A percentile compares a stretch with the other conserved stretches of the same genome.
phyloP scores from a whole-genome alignment of 441 rosid genomes.

The Populus tomentosa region DNA sequence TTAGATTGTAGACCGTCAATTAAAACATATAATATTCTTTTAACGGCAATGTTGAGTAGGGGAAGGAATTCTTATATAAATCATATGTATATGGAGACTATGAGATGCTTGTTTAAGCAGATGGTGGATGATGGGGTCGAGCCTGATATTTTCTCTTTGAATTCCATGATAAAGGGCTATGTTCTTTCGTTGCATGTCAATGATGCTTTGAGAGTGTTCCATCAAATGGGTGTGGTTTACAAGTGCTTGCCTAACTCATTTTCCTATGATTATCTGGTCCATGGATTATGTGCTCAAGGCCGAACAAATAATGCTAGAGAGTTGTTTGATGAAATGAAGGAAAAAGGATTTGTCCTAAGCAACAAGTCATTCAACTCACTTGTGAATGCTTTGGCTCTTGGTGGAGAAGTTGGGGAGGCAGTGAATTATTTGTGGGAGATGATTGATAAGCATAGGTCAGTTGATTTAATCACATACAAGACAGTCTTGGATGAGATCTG shows the following conservation, averaged over 20 bases:
- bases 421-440: slow-evolving; percentile 65
- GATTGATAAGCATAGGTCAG: slow-evolving; percentile 50
- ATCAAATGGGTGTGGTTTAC: slow-evolving; percentile 78
- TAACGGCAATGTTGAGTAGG: slow-evolving; percentile 69
- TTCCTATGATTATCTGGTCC: slow-evolving; percentile 77
- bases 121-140: slow-evolving; percentile 76
- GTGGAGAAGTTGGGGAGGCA: slow-evolving; percentile 63
- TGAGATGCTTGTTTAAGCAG: slow-evolving; percentile 75
- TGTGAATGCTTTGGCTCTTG: slow-evolving; percentile 74
- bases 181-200: slow-evolving; percentile 85
- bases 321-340: slow-evolving; percentile 68
- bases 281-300: slow-evolving; percentile 83
- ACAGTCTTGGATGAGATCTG: slow-evolving; percentile 79
- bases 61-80: slow-evolving; percentile 75
- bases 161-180: slow-evolving; percentile 83
- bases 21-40: slow-evolving; percentile 70
- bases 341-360: slow-evolving; percentile 66
- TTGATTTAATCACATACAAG: slow-evolving; percentile 67
- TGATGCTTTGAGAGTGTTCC: slow-evolving; percentile 87
- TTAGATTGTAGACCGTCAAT: slow-evolving; percentile 70
- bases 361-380: slow-evolving; percentile 74
- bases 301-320: slow-evolving; percentile 77
- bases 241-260: slow-evolving; percentile 66
- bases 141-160: slow-evolving; percentile 74
- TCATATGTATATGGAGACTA: slow-evolving; percentile 75